phyloP scores from a whole-genome alignment of 257 asterid genomes.

The Coffea eugenioides region DNA sequence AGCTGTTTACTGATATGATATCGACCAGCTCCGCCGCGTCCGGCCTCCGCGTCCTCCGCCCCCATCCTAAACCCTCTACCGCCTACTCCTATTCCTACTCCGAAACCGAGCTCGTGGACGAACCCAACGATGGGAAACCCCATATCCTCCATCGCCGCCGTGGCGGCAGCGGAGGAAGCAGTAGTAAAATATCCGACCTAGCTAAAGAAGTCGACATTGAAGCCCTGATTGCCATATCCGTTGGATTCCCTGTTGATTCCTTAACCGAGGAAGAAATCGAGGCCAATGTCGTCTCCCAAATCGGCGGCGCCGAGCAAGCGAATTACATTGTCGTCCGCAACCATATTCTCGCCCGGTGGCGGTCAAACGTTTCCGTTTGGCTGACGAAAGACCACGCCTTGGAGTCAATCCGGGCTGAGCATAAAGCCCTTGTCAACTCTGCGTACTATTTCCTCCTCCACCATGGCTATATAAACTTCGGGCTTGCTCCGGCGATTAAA shows the following conservation, averaged over 20 bases:
- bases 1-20: constrained; percentile 81
- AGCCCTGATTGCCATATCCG: constrained; percentile 90
- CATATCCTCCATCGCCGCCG: constrained; percentile 46
- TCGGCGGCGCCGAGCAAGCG: constrained; percentile 83
- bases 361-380: constrained; percentile 79
- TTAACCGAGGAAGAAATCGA: constrained; percentile 95
- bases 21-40: constrained; percentile 53
- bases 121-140: constrained; percentile 23
- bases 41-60: constrained; percentile 79
- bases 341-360: constrained; percentile 90
- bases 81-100: constrained; percentile 32
- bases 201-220: constrained; percentile 87
- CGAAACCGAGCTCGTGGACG: constrained; percentile 38
- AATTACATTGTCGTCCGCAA: constrained; percentile 91
- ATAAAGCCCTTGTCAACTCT: constrained; percentile 72
- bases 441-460: constrained; percentile 73
- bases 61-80: constrained; percentile 64
- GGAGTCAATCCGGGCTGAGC: constrained; percentile 93
- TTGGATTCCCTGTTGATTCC: constrained; percentile 92
- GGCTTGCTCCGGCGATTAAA: constrained; percentile 71
- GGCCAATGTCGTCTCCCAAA: constrained; percentile 81
- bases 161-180: constrained; percentile 26
- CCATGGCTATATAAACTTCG: constrained; percentile 90
- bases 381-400: constrained; percentile 87
- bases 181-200: constrained; percentile 55